These are phyloP conservation scores for Aspergillus transmontanensis DNA, from an alignment of 2,329 filamentous ascomycete species.

Conservation along the genomic window DNA sequence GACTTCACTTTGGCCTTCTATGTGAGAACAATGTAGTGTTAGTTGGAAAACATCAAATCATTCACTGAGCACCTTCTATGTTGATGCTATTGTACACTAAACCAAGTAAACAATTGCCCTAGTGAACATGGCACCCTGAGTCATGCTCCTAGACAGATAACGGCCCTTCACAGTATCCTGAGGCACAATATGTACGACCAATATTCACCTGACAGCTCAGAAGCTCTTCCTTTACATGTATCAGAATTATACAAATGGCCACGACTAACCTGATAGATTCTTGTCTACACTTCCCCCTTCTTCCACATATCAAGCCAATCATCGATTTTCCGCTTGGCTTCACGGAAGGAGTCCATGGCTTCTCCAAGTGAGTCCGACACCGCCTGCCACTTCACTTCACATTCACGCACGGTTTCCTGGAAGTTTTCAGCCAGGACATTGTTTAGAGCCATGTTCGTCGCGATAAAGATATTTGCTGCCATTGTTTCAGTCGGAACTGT, in stretches of 20 bases:
- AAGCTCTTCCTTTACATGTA: too few relatives aligned
- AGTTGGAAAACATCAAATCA: neutral
- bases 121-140: neutral
- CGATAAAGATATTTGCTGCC: neutral
- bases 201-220: neutral
- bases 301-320: constrained; percentile 19
- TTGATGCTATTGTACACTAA: neutral
- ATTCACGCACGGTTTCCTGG: constrained; percentile 35
- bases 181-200: neutral
- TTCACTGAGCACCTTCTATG: neutral
- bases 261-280: neutral
- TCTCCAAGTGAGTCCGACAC: constrained; percentile 23
- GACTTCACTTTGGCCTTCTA: neutral
- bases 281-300: neutral
- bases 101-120: neutral
- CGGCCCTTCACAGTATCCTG: neutral
- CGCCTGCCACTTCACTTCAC: constrained; percentile 59
- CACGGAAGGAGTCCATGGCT: constrained; percentile 3
- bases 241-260: neutral
- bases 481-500: neutral
- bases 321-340: constrained; percentile 18
- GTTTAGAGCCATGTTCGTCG: neutral
- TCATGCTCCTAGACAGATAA: neutral
- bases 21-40: neutral
- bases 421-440: neutral